Conservation (phyloP, 257 asterid species). For the Solanum virginianum region DNA sequence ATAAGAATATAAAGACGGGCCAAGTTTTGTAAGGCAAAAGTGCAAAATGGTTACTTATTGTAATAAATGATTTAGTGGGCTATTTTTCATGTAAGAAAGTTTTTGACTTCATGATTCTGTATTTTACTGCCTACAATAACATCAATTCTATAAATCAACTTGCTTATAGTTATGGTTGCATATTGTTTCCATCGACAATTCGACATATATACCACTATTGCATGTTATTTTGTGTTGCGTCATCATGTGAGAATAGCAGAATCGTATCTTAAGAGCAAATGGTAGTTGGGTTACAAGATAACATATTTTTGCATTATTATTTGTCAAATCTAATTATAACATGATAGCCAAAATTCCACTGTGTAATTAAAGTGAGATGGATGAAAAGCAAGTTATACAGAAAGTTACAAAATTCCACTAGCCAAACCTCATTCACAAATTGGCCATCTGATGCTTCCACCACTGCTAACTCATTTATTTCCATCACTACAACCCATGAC, state of each 20-base stretch:
- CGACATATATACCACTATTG: background rate
- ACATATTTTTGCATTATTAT: background rate
- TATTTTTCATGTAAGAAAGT: no score
- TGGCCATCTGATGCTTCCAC: background rate
- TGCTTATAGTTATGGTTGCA: no score
- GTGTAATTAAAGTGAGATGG: background rate
- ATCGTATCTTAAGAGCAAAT: background rate
- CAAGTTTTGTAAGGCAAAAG: no score
- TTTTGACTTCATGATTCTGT: no score
- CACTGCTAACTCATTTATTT: conserved; percentile 1
- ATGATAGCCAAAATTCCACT: background rate
- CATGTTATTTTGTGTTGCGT: background rate
- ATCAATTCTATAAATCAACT: no score
- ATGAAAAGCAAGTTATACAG: background rate
- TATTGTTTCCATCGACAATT: no score
- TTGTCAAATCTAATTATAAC: no score
- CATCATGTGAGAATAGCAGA: background rate
- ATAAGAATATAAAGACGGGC: no score
- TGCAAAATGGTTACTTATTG: no score
- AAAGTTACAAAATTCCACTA: conserved; percentile 1
- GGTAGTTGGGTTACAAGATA: background rate
- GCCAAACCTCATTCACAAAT: background rate
- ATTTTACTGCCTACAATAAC: no score
- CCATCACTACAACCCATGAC: background rate
- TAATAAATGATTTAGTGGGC: no score